These are phyloP conservation scores for Hippophae tibetana DNA, from an alignment of 306 rosid species.

Conservation along the genomic window DNA sequence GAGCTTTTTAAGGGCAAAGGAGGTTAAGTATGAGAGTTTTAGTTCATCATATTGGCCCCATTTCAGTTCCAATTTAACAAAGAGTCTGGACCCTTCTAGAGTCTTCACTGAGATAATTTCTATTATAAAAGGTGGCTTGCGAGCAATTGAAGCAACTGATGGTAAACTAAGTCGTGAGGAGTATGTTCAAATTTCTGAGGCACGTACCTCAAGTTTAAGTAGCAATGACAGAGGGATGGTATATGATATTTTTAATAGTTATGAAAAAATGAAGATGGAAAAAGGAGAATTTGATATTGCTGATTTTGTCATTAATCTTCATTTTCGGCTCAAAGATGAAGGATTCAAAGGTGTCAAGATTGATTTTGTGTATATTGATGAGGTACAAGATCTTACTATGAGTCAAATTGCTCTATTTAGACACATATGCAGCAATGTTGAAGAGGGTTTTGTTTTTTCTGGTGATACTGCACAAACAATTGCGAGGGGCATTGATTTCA, in stretches of 20 bases:
- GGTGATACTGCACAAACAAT: slow-evolving; percentile 85
- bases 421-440: slow-evolving; percentile 54
- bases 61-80: slow-evolving; percentile 44
- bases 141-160: slow-evolving; percentile 24
- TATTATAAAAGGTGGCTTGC: slow-evolving; percentile 56
- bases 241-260: slow-evolving; percentile 45
- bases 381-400: slow-evolving; percentile 80
- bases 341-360: slow-evolving; percentile 42
- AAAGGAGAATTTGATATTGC: slow-evolving; percentile 66
- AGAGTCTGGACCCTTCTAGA: slow-evolving; percentile 46
- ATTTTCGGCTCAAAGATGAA: slow-evolving; percentile 33
- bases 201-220: slow-evolving; percentile 36
- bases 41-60: slow-evolving; percentile 60
- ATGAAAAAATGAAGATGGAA: slow-evolving; percentile 54
- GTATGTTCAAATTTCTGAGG: slow-evolving; percentile 35
- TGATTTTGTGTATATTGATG: slow-evolving; percentile 63
- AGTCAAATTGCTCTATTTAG: slow-evolving; percentile 66
- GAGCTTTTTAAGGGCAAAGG: slow-evolving; percentile 42
- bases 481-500: slow-evolving; percentile 73
- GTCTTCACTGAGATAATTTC: slow-evolving; percentile 69
- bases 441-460: slow-evolving; percentile 80
- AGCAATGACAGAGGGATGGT: slow-evolving; percentile 35
- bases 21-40: slow-evolving; percentile 60
- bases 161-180: slow-evolving; percentile 42
- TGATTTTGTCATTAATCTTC: slow-evolving; percentile 62